A percentile compares a stretch with the other conserved stretches of the same genome.
These are phyloP conservation scores for Periconia digitata DNA, from an alignment of 2,329 filamentous ascomycete species.

Conservation along the genomic window DNA sequence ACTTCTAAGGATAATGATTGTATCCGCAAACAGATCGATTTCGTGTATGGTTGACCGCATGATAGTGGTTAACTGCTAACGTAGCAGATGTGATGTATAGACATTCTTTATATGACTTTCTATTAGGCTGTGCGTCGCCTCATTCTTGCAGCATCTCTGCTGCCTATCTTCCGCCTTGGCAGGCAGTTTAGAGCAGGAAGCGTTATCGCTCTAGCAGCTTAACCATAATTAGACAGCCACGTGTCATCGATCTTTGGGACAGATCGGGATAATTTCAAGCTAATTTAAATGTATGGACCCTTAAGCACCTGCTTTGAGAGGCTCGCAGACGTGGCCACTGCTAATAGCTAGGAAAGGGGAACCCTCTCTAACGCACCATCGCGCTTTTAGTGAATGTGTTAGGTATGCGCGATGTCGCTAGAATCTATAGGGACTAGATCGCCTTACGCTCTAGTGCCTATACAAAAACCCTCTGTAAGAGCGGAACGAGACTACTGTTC, in stretches of 20 bases:
- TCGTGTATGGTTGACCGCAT: conserved; percentile 1
- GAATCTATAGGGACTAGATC: not conserved
- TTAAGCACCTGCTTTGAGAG: not conserved
- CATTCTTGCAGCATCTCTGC: conserved; percentile 1
- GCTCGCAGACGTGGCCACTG: conserved; percentile 1
- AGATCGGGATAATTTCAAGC: not conserved
- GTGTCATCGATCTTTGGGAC: not conserved
- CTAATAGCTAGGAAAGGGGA: not conserved
- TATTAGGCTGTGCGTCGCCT: conserved; percentile 2
- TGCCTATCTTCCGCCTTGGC: not conserved
- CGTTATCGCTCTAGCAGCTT: conserved; percentile 1
- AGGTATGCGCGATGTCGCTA: not conserved
- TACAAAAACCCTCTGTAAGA: conserved; percentile 7
- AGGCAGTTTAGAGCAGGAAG: conserved; percentile 2
- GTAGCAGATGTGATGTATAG: not conserved
- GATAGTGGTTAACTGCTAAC: not conserved
- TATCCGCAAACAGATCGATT: conserved; percentile 11
- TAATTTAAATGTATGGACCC: conserved; percentile 1
- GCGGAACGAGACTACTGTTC: not conserved
- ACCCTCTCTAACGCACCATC: not conserved
- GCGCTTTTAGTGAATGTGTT: not conserved
- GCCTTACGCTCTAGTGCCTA: conserved; percentile 1
- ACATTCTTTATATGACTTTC: conserved; percentile 1
- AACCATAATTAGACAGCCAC: conserved; percentile 3
- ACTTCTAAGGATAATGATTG: conserved; percentile 8